Conservation (phyloP, 768 basidiomycete species). For the Gloeopeniophorella convolvens region DNA sequence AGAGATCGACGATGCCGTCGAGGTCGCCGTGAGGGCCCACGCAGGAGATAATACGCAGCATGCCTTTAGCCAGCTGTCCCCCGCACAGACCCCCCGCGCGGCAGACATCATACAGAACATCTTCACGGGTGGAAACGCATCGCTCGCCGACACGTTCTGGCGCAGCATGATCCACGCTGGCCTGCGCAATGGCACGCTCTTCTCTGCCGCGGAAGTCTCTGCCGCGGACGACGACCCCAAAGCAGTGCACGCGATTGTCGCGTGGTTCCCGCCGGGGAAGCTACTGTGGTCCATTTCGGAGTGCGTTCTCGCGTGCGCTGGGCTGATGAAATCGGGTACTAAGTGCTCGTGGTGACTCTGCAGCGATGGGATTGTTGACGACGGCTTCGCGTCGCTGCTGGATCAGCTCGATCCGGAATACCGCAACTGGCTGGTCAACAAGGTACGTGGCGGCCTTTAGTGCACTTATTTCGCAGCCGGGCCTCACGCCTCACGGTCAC, state of each 20-base stretch:
- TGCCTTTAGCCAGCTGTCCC: background rate
- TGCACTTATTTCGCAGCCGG: too few relatives aligned
- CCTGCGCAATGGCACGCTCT: slow-evolving; percentile 1
- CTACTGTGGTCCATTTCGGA: background rate
- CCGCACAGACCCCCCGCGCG: background rate
- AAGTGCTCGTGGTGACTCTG: too few relatives aligned
- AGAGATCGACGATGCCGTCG: background rate
- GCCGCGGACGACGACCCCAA: background rate
- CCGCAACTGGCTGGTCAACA: background rate
- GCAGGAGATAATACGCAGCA: background rate
- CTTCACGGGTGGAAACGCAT: background rate
- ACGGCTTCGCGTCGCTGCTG: background rate
- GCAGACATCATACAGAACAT: background rate
- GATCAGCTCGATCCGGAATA: background rate
- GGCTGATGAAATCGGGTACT: too few relatives aligned
- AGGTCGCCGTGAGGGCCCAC: background rate
- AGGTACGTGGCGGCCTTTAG: too few relatives aligned
- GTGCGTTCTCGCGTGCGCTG: too few relatives aligned
- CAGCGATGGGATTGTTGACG: background rate
- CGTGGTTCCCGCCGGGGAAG: slow-evolving; percentile 2
- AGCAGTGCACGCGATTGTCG: background rate
- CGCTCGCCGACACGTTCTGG: background rate
- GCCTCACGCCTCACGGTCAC: too few relatives aligned
- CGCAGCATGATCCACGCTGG: slow-evolving; percentile 1
- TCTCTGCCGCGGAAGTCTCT: background rate